These are phyloP conservation scores for Hypholoma sublateritium DNA, from an alignment of 768 basidiomycete genomes.

Conservation along the genomic window DNA sequence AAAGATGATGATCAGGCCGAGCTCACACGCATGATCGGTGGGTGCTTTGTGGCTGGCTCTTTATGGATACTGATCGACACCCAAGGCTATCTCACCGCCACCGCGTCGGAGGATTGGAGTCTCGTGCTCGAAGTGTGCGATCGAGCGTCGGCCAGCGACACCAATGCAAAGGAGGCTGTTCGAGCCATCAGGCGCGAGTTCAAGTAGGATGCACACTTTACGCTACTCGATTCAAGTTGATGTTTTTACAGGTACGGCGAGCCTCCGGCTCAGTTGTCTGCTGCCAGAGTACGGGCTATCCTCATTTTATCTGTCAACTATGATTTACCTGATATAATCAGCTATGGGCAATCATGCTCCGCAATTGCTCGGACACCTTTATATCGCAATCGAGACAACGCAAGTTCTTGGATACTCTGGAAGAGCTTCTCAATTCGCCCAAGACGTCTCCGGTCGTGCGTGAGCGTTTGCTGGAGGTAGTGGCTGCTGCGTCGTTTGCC, in stretches of 20 bases:
- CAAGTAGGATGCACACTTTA: constrained; percentile 48
- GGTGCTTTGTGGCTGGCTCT: constrained; percentile 9
- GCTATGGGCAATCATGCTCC: constrained; percentile 91
- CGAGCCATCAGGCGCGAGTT: constrained; percentile 83
- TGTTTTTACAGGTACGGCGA: constrained; percentile 59
- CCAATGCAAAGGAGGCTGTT: constrained; percentile 80
- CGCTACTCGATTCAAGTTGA: constrained; percentile 6
- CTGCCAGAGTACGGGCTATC: constrained; percentile 59
- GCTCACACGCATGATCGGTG: constrained; percentile 73
- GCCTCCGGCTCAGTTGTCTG: constrained; percentile 72
- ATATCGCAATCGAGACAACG: constrained; percentile 66
- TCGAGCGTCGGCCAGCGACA: constrained; percentile 68
- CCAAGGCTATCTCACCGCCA: constrained; percentile 74
- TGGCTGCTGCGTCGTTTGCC: constrained; percentile 79
- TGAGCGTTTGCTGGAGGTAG: constrained; percentile 76
- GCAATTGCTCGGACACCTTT: constrained; percentile 74
- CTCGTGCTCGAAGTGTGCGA: constrained; percentile 87
- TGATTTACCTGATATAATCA: constrained; percentile 23
- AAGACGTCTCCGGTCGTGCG: constrained; percentile 78
- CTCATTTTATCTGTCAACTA: not conserved
- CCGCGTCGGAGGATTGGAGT: constrained; percentile 78
- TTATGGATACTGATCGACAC: not conserved
- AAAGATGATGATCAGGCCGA: constrained; percentile 48
- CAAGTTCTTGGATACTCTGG: constrained; percentile 79
- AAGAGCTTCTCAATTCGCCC: constrained; percentile 63